Conservation (phyloP, 129 eudicot species). For the Flaveria robusta region DNA sequence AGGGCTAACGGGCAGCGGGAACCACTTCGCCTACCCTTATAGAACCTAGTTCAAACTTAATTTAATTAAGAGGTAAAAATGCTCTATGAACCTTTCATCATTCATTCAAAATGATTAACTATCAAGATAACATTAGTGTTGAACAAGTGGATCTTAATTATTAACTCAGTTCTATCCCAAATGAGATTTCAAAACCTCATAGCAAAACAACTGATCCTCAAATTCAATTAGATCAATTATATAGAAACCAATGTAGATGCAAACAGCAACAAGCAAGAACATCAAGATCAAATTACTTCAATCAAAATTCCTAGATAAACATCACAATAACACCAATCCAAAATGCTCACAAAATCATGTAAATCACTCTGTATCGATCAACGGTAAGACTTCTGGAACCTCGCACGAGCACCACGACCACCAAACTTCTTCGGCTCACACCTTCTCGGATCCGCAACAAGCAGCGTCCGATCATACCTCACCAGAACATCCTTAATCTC, state of each 20-base stretch:
- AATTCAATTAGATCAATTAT: background rate
- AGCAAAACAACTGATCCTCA: background rate
- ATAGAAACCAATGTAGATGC: background rate
- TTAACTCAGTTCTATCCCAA: background rate
- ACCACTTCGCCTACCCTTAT: no score
- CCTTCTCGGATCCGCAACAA: conserved; percentile 17
- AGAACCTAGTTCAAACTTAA: no score
- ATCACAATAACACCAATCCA: background rate
- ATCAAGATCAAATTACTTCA: background rate
- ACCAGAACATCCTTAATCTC: conserved; percentile 13
- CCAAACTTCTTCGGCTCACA: conserved; percentile 28
- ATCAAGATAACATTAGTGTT: no score
- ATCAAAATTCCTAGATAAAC: background rate
- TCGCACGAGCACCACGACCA: conserved; percentile 20
- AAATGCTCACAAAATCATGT: conserved; percentile 15
- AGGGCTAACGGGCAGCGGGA: no score
- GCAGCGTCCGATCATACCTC: conserved; percentile 16
- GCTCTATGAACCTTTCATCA: no score
- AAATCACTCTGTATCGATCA: conserved; percentile 8
- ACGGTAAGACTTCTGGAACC: conserved; percentile 24
- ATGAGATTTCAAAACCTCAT: background rate
- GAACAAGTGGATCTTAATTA: no score
- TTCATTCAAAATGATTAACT: no score
- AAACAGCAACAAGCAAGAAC: background rate
- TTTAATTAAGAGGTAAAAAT: no score